Evolutionary conservation across 2,329 filamentous ascomycete genomes (phyloP), one percentile per base, ranked within the genome.

Genomic region (Verticillium zaregamsianum): DNA sequence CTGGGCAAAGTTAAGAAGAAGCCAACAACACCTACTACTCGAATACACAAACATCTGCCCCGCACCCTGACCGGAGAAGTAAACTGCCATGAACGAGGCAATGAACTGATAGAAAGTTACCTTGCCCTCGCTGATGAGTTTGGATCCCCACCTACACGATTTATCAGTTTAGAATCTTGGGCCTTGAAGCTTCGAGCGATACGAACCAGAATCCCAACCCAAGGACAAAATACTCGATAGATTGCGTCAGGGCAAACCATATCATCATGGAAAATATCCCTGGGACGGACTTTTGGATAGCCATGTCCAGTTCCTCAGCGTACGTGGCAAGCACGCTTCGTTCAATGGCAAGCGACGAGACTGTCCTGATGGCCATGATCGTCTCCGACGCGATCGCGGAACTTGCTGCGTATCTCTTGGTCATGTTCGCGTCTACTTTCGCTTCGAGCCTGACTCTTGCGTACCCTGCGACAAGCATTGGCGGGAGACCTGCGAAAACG

Each of bases 141-240:
- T 58, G 2, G 57, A 58, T n/a, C 57, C 57, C 57, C 57, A 58
- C 57, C 57, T 58, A 9, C n/a, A n/a, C n/a, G n/a, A n/a, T n/a
- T n/a, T n/a, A n/a, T n/a, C n/a, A n/a, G n/a, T n/a, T n/a, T n/a
- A n/a, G n/a, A n/a, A n/a, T n/a, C n/a, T n/a, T n/a, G n/a, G n/a
- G n/a, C n/a, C n/a, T n/a, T n/a, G 5, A 2, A 49, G n/a, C 20
- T 8, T 3, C 17, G 20, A 15, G n/a, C 11, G 6, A 25, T 3
- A n/a, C 71, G 2, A 69, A 75, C 76, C 76, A 78, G 62, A 77
- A 76, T 0, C 69, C 73, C 3, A 78, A 62, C 2, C 73, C 75
- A 31, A 71, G 64, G 3, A 70, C 67, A 6, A 74, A 70, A 40
- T 71, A 73, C 35, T 72, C 69, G 7, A 74, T 61, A 0, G 69